Conservation (phyloP, 2,329 filamentous ascomycete species). For the Botrytis tulipae region DNA sequence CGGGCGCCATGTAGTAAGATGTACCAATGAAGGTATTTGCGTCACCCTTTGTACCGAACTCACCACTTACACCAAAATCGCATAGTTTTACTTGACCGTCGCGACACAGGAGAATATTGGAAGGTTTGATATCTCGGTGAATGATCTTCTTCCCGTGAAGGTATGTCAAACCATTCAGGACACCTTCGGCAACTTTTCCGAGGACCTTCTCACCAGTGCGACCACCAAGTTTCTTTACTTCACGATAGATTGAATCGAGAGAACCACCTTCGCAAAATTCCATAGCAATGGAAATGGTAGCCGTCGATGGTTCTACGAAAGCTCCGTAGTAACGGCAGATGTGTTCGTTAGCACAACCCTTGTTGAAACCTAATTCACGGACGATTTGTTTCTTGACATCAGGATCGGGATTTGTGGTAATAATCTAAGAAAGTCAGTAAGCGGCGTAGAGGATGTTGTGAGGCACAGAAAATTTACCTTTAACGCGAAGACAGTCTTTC, state of each 20-base stretch:
- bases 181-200: constrained; percentile 93
- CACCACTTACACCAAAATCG: constrained; percentile 96
- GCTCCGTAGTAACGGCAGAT: constrained; percentile 98
- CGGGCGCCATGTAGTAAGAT: constrained; percentile 98
- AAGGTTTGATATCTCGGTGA: constrained; percentile 97
- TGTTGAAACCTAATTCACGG: constrained; percentile 95
- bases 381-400: constrained; percentile 99
- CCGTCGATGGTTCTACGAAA: constrained; percentile 92
- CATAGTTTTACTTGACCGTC: constrained; percentile 95
- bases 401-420: constrained; percentile 95
- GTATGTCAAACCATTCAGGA: constrained; percentile 90
- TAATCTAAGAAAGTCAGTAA: constrained; percentile 61
- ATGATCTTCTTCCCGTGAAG: constrained; percentile 96
- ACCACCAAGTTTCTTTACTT: constrained; percentile 92
- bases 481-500: constrained; percentile 91
- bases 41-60: constrained; percentile 97
- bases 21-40: constrained; percentile 99
- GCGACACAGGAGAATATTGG: constrained; percentile 91
- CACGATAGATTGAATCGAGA: constrained; percentile 93
- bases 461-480: constrained; percentile 62
- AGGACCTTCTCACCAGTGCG: constrained; percentile 96
- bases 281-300: constrained; percentile 98
- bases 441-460: constrained; percentile 11
- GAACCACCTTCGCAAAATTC: constrained; percentile 98
- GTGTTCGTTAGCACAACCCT: constrained; percentile 90